Conservation (phyloP, 2,329 filamentous ascomycete species). For the Rugonectria rugulosa region DNA sequence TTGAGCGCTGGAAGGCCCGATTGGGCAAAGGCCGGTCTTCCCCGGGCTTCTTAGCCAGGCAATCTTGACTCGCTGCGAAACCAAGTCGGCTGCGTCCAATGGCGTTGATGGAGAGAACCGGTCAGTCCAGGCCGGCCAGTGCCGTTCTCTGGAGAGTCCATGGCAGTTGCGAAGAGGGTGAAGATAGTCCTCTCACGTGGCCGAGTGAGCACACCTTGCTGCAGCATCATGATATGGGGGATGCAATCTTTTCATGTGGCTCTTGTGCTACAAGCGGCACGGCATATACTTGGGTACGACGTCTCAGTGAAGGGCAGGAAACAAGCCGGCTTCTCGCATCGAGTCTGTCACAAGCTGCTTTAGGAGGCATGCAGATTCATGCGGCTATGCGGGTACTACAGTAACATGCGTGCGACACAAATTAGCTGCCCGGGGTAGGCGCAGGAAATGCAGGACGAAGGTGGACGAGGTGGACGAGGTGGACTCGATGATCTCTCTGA, state of each 20-base stretch:
- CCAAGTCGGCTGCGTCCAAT: conserved; percentile 30
- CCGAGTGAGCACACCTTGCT: background rate
- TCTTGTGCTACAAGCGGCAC: background rate
- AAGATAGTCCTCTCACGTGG: background rate
- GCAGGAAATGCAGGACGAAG: too few species aligned
- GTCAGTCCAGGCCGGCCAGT: conserved; percentile 35
- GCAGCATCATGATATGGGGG: background rate
- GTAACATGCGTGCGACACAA: too few species aligned
- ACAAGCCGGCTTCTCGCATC: too few species aligned
- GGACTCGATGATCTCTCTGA: background rate
- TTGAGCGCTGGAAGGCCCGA: conserved; percentile 6
- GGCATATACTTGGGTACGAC: too few species aligned
- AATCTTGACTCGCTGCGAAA: conserved; percentile 12
- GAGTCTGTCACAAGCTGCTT: too few species aligned
- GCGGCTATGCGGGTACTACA: too few species aligned
- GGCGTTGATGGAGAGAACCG: conserved; percentile 31
- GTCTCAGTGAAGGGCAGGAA: too few species aligned
- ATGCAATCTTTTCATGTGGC: background rate
- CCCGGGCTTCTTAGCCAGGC: conserved; percentile 11
- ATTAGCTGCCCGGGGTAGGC: too few species aligned
- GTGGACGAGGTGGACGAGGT: too few species aligned
- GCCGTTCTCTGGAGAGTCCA: conserved; percentile 14
- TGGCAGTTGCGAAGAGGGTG: background rate
- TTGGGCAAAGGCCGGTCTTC: conserved; percentile 11
- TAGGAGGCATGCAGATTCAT: too few species aligned